These are phyloP conservation scores for Blastobotrys elegans DNA, from an alignment of 1,139 yeast genomes.

Conservation along the genomic window DNA sequence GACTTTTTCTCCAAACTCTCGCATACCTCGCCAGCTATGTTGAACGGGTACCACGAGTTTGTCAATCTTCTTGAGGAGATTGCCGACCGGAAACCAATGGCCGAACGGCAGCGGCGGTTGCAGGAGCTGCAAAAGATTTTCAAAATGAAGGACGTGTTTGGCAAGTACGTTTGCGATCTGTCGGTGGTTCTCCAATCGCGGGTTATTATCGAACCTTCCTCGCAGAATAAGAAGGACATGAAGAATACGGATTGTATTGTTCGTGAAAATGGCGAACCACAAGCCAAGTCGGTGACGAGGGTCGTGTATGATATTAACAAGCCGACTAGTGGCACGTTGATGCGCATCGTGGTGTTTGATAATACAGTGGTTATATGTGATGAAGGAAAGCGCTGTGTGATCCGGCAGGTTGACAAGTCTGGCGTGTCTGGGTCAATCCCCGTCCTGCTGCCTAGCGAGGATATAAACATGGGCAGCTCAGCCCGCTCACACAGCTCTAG, in stretches of 20 bases:
- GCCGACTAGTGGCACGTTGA: slow-evolving; percentile 18
- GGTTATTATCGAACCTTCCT: slow-evolving; percentile 20
- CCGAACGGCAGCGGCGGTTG: slow-evolving; percentile 18
- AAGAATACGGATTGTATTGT: slow-evolving; percentile 20
- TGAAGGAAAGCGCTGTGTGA: slow-evolving; percentile 20
- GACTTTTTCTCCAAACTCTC: slow-evolving; percentile 18
- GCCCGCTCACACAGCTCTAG: slow-evolving; percentile 7
- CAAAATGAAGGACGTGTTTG: slow-evolving; percentile 19
- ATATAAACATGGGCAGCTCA: slow-evolving; percentile 3
- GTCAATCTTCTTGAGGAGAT: slow-evolving; percentile 19
- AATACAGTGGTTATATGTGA: slow-evolving; percentile 20
- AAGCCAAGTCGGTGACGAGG: slow-evolving; percentile 19
- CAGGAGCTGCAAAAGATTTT: slow-evolving; percentile 20
- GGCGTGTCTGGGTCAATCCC: slow-evolving; percentile 19
- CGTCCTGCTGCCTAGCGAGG: slow-evolving; percentile 10
- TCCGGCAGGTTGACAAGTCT: slow-evolving; percentile 17
- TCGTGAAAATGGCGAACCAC: slow-evolving; percentile 12
- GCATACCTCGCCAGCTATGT: slow-evolving; percentile 16
- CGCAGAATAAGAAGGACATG: slow-evolving; percentile 11
- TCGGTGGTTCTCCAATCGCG: slow-evolving; percentile 19
- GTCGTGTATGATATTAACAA: slow-evolving; percentile 17
- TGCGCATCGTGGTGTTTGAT: slow-evolving; percentile 22
- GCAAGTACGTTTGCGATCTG: slow-evolving; percentile 23
- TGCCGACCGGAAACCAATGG: slow-evolving; percentile 20
- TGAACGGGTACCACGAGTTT: slow-evolving; percentile 17